Percentiles rank a stretch among this genome's conserved stretches.
phyloP scores from a whole-genome alignment of 768 basidiomycete species.

The Hirschioporus abietinus region DNA sequence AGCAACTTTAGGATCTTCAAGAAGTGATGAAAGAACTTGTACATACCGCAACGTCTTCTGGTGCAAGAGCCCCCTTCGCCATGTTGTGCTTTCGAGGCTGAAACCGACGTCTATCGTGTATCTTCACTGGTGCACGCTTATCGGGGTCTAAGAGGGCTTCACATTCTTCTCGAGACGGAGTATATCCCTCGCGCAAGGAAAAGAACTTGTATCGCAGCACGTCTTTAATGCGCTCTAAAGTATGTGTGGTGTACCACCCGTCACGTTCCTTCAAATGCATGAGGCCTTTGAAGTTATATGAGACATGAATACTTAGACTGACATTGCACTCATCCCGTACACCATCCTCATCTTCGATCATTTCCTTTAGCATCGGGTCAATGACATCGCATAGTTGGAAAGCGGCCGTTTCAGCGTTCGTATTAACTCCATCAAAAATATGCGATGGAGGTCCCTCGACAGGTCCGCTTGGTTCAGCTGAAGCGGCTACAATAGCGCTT shows the following conservation, averaged over 20 bases:
- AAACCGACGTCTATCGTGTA: constrained; percentile 45
- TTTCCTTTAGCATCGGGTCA: constrained; percentile 75
- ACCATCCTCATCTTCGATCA: constrained; percentile 72
- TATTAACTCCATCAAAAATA: constrained; percentile 79
- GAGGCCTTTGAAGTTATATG: constrained; percentile 4
- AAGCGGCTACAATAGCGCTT: constrained; percentile 13
- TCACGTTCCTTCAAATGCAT: constrained; percentile 56
- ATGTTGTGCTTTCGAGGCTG: constrained; percentile 73
- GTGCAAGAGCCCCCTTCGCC: constrained; percentile 79
- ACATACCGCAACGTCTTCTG: constrained; percentile 78
- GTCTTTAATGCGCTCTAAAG: constrained; percentile 78
- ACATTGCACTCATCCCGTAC: constrained; percentile 73
- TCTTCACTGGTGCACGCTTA: constrained; percentile 28
- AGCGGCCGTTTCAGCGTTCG: constrained; percentile 82
- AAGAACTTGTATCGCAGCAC: constrained; percentile 85
- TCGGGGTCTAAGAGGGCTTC: constrained; percentile 48
- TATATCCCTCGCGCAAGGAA: constrained; percentile 64
- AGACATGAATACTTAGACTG: constrained; percentile 25
- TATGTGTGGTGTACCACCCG: constrained; percentile 81
- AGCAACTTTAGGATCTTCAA: constrained; percentile 3
- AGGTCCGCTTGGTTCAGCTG: neutral
- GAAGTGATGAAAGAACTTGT: constrained; percentile 1
- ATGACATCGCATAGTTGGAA: constrained; percentile 92
- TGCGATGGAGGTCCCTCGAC: constrained; percentile 36
- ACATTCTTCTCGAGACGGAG: constrained; percentile 71